Evolutionary conservation across 805 yeast species (phyloP).

Genomic region (Myxozyma lipomycoides): DNA sequence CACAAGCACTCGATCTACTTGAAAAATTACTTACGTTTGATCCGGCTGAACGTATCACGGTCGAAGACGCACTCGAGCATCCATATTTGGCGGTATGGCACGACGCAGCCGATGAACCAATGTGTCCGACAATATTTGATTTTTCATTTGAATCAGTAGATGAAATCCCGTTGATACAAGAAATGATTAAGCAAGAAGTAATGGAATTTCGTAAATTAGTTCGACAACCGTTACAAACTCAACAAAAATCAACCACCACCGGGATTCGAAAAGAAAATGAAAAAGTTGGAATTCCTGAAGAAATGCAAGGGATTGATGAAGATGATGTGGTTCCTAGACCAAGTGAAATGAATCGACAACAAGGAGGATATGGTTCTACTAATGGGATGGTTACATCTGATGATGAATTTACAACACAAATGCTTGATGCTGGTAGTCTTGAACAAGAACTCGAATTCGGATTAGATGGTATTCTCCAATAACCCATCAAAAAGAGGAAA

Average conservation of each 20-base stretch:
- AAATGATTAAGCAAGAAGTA: slow-evolving; percentile 78
- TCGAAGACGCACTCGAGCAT: slow-evolving; percentile 81
- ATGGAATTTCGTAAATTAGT: slow-evolving; percentile 73
- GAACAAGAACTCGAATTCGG: slow-evolving; percentile 69
- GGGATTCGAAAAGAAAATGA: slow-evolving; percentile 16
- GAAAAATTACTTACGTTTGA: slow-evolving; percentile 80
- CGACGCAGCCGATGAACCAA: slow-evolving; percentile 82
- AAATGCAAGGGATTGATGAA: slow-evolving; percentile 33
- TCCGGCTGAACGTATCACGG: slow-evolving; percentile 78
- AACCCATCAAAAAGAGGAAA: neutral
- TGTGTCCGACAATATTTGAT: slow-evolving; percentile 75
- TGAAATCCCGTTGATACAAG: slow-evolving; percentile 69
- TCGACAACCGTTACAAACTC: slow-evolving; percentile 61
- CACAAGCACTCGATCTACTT: slow-evolving; percentile 72
- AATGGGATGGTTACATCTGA: slow-evolving; percentile 56
- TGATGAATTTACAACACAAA: slow-evolving; percentile 35
- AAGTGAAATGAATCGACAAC: slow-evolving; percentile 32
- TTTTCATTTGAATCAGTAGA: slow-evolving; percentile 82
- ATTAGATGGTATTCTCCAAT: slow-evolving; percentile 45
- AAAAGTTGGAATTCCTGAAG: slow-evolving; percentile 32
- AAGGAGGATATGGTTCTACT: slow-evolving; percentile 45
- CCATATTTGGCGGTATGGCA: slow-evolving; percentile 89
- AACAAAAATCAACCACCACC: slow-evolving; percentile 40
- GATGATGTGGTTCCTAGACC: slow-evolving; percentile 31
- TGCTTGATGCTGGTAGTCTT: slow-evolving; percentile 41